These are phyloP conservation scores for Groenewaldozyma auringiensis DNA, from an alignment of 1,139 yeast genomes.

Conservation along the genomic window DNA sequence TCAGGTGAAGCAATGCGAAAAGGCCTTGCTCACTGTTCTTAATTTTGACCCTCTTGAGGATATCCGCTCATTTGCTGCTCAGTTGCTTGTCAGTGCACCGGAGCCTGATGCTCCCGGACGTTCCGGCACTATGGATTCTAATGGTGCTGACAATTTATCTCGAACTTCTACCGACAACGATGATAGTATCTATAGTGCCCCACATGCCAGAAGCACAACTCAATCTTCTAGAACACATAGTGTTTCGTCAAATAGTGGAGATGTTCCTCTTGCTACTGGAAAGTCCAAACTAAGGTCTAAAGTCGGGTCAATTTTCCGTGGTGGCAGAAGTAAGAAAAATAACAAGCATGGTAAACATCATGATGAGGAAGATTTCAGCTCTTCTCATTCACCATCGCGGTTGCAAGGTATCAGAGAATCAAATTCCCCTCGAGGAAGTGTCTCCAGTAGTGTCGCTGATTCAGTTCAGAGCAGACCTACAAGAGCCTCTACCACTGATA, in stretches of 20 bases:
- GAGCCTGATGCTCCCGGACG: conserved; percentile 13
- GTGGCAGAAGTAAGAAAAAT: conserved; percentile 38
- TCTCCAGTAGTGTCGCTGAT: neutral
- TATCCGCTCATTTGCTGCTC: conserved; percentile 48
- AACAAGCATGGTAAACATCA: conserved; percentile 4
- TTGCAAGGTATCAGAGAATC: neutral
- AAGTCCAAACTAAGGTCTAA: conserved; percentile 53
- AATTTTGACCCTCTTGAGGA: conserved; percentile 53
- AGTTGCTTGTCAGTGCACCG: conserved; percentile 17
- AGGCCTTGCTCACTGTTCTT: conserved; percentile 57
- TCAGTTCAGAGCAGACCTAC: neutral
- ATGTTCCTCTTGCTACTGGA: conserved; percentile 10
- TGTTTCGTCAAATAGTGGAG: conserved; percentile 10
- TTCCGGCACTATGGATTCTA: neutral
- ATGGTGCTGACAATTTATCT: neutral
- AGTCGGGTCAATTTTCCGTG: conserved; percentile 79
- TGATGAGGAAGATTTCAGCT: too few species aligned
- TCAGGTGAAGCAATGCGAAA: conserved; percentile 43
- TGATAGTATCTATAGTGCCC: conserved; percentile 1
- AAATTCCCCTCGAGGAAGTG: neutral
- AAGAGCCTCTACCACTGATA: neutral
- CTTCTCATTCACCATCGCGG: conserved; percentile 5
- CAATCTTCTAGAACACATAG: conserved; percentile 10
- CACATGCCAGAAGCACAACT: neutral
- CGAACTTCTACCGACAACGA: neutral